These are phyloP conservation scores for Lepidium africanum DNA, from an alignment of 345 rosid genomes.

Conservation along the genomic window DNA sequence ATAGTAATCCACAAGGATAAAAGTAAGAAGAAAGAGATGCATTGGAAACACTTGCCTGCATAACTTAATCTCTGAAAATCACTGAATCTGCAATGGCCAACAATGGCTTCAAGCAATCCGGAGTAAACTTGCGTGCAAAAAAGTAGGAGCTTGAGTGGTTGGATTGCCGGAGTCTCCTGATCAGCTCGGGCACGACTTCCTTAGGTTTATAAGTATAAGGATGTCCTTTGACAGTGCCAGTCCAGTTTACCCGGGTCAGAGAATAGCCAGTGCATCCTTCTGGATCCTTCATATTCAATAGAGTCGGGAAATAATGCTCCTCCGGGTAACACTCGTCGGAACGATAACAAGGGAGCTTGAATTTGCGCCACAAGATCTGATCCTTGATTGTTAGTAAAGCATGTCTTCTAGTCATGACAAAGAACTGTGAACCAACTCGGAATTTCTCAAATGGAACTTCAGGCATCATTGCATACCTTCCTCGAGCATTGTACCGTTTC, in stretches of 20 bases:
- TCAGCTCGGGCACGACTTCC: conserved; percentile 55
- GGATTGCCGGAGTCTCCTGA: conserved; percentile 49
- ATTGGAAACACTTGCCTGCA: conserved; percentile 35
- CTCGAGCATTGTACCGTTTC: conserved; percentile 80
- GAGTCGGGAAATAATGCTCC: conserved; percentile 93
- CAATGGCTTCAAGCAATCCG: conserved; percentile 75
- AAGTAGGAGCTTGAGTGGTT: conserved; percentile 67
- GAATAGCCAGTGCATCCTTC: conserved; percentile 61
- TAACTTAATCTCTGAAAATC: conserved; percentile 70
- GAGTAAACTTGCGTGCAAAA: conserved; percentile 87
- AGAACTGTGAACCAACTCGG: conserved; percentile 91
- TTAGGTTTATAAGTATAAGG: conserved; percentile 57
- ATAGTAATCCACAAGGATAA: neutral
- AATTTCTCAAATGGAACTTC: conserved; percentile 65
- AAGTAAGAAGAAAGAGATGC: neutral
- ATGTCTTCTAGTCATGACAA: conserved; percentile 70
- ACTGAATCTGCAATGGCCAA: conserved; percentile 63
- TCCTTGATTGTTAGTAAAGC: conserved; percentile 63
- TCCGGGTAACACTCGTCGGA: conserved; percentile 84
- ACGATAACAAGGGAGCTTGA: conserved; percentile 65
- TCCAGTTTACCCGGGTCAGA: conserved; percentile 84
- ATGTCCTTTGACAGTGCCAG: conserved; percentile 76
- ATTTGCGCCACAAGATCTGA: conserved; percentile 70
- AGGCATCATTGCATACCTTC: conserved; percentile 69
- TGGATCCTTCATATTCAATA: conserved; percentile 77